Evolutionary conservation across 164 flowering plant species (phyloP), one percentile per base, ranked within the genome.

Genomic region (Vitis cinerea): DNA sequence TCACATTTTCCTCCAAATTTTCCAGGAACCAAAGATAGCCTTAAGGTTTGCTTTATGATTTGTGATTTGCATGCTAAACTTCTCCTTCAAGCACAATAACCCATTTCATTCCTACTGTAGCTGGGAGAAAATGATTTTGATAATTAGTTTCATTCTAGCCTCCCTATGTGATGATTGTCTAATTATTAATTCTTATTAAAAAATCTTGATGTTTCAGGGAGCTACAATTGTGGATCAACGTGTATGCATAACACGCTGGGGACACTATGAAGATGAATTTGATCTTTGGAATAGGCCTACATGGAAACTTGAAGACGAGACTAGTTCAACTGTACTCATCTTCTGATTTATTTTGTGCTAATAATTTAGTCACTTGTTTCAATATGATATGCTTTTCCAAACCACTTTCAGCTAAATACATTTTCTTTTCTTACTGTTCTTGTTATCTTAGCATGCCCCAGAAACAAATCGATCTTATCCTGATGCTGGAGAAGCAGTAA

Each of bases 181-280:
- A 37, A 37, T 37, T 37, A 37, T 37, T 37, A 0, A 6, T 37
- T 37, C 44, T 37, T 8, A 37, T 37, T 37, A 37, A 9, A 19
- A 61, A 49, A 59, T 65, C 58, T 50, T 14, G 8, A n/a, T 76
- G 23, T 75, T 27, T 53, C 79, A 87, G 94, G 94, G 94, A 48
- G 91, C 94, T 61, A 81, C 84, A 8, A 84, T 89, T 72, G 81
- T 72, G 59, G 93, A 85, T 70, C 85, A 85, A 68, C 84, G 82
- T 59, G 91, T 87, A 2, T 85, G 87, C 77, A 84, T 89, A 67
- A 75, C 87, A 37, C 82, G 79, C 50, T 87, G 89, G 91, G 91
- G 91, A 53, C 81, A 79, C 3, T 64, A 75, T 75, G 81, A 78
- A 55, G 93, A 83, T 65, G 85, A 78, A 60, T 71, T 56, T 74